Base-by-base conservation (phyloP, 192 early-diverging fungal species). In the Podila verticillata region DNA sequence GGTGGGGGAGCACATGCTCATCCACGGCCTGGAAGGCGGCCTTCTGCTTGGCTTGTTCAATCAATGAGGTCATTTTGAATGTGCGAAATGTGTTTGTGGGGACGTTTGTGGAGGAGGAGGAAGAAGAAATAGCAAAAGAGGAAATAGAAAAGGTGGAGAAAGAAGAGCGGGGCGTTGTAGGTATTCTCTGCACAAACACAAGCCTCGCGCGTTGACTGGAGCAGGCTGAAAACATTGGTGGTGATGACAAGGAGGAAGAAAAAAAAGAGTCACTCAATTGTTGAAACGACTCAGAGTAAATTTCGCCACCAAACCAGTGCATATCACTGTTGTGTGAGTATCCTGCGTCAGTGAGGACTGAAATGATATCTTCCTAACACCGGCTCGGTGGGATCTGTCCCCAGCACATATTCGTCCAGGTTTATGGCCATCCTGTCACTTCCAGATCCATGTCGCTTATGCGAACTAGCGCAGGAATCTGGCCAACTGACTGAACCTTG, bases 1-100 rank as follows among this genome's bases (percentile, higher is more conserved):
- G 89, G 2, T 77, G 67, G 7, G 90, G 75, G 20, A 77, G 82
- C 65, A 98, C 92, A 66, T 98, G 90, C 71, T 95, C 91, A 67
- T 98, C 95, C 22, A 98, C 93, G 26, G 95, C 97, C 29, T 89
- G 87, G 84, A 89, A 94, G n/a, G 95, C 96, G 9, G 97, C 97
- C 48, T 85, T 85, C 60, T 90, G 85, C 80, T 98, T 98, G 35
- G 94, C 92, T 86, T 86, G 75, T 79, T 93, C 93, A 34, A 91
- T 81, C 62, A 85, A 63, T 26, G 75, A 81, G 35, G 78, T 51
- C 82, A 84, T 86, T 17, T 0, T 68, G n/a, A 54, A 54, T n/a
- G 20, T 54, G 22, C 1, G 20, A 54, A 54, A 5, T 24, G 51
- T 19, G 9, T n/a, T 24, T 24, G 51, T 54, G 51, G 20, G 51